Evolutionary conservation across 306 rosid genomes (phyloP), one percentile per base, ranked within the genome.

Genomic region (Sicyos edulis): DNA sequence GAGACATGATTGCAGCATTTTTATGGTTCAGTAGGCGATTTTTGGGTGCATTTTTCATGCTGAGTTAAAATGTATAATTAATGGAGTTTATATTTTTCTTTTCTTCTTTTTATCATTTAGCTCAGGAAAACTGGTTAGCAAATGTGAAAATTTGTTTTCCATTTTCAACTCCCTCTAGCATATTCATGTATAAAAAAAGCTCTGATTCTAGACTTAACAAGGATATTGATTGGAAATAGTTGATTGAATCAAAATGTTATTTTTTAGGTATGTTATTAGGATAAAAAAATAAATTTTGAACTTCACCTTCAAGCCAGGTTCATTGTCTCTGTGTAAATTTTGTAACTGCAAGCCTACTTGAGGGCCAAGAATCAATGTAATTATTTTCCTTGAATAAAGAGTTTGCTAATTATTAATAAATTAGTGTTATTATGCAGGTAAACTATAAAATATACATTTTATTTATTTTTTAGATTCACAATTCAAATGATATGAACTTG

Each of bases 61-160:
- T 15, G 26, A 69, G 73, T 69, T 68, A 9, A 69, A 68, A 69
- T 69, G 73, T 69, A 69, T 24, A 69, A 69, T 69, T 69, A 69
- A 69, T 69, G 73, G 59, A 50, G 11, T 22, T 49, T n/a, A n/a
- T n/a, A n/a, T 69, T 47, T 11, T 10, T 10, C 3, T 17, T 17
- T 2, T 2, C 6, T 65, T 40, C 19, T 11, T 10, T 10, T 65
- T 42, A 5, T 6, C 21, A 51, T 24, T 24, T 69, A 69, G 73
- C 15, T 26, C 21, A 50, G 73, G 47, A 69, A 68, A 50, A 69
- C 73, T 51, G 45, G 55, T 15, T 69, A 26, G 59, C 59, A 69
- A 69, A 69, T 69, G 73, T 69, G 73, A 69, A 69, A 69, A 69
- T 15, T 69, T 50, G 42, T 67, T 67, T 67, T 50, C 45, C 10